Conservation (phyloP, 768 basidiomycete genomes). For the Cyclocybe cylindracea region DNA sequence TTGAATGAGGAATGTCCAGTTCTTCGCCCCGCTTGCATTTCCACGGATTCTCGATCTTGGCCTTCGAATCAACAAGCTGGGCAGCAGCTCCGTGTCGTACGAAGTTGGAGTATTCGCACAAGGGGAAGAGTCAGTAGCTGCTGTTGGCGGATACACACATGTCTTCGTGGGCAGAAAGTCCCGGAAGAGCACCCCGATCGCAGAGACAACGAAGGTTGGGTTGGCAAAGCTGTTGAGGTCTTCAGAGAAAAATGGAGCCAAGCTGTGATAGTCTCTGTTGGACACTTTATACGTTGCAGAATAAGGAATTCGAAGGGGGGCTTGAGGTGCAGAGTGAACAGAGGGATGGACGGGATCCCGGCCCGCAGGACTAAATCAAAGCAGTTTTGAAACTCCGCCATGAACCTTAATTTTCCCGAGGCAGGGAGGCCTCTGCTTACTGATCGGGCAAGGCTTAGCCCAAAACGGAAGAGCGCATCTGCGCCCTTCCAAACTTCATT, state of each 20-base stretch:
- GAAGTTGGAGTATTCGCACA: conserved; percentile 77
- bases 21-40: conserved; percentile 73
- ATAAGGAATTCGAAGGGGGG: background rate
- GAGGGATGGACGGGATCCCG: no score
- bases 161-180: conserved; percentile 73
- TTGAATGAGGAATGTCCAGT: conserved; percentile 34
- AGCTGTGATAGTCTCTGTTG: conserved; percentile 15
- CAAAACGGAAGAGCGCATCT: no score
- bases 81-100: conserved; percentile 76
- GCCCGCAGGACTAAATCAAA: no score
- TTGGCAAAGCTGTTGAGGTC: conserved; percentile 38
- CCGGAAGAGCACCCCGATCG: conserved; percentile 57
- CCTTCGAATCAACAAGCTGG: conserved; percentile 65
- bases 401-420: no score
- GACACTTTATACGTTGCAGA: background rate
- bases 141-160: conserved; percentile 71
- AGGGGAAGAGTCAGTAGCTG: conserved; percentile 37
- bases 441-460: no score
- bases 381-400: no score
- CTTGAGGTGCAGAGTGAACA: background rate
- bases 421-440: no score
- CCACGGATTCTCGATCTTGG: conserved; percentile 72
- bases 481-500: no score
- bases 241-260: conserved; percentile 4
- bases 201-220: conserved; percentile 40